phyloP scores from a whole-genome alignment of 2,329 filamentous ascomycete genomes.

The Fusarium hostae region DNA sequence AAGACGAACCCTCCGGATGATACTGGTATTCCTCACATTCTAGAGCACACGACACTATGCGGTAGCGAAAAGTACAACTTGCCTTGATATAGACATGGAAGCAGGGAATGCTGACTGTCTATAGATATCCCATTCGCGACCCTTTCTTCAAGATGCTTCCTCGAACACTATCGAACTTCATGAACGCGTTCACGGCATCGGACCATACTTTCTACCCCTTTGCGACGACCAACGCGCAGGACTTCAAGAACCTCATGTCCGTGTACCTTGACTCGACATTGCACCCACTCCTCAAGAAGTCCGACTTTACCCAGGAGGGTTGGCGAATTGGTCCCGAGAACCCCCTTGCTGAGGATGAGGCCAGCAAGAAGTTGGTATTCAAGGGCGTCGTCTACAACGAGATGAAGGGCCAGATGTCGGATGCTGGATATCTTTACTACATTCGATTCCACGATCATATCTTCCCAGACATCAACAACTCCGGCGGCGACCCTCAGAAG shows the following conservation, averaged over 20 bases:
- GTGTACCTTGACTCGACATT: slow-evolving; percentile 97
- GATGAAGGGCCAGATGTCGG: slow-evolving; percentile 99
- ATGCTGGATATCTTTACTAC: slow-evolving; percentile 95
- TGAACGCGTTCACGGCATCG: slow-evolving; percentile 98
- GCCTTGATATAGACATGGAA: not conserved
- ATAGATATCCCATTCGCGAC: slow-evolving; percentile 93
- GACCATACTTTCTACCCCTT: slow-evolving; percentile 99
- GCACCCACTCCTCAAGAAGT: slow-evolving; percentile 86
- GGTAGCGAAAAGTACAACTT: slow-evolving; percentile 84
- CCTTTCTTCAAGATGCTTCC: slow-evolving; percentile 99
- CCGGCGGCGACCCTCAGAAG: slow-evolving; percentile 93
- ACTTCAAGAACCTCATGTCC: slow-evolving; percentile 95
- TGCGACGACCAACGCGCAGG: slow-evolving; percentile 93
- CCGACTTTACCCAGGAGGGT: slow-evolving; percentile 95
- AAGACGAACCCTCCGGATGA: slow-evolving; percentile 98
- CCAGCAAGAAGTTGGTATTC: slow-evolving; percentile 82
- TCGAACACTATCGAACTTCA: slow-evolving; percentile 97
- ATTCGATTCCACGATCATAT: slow-evolving; percentile 95
- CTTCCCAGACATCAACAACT: slow-evolving; percentile 94
- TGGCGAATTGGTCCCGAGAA: slow-evolving; percentile 97
- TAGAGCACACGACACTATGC: slow-evolving; percentile 97
- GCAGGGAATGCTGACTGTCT: slow-evolving; percentile 44
- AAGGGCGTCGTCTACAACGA: slow-evolving; percentile 99
- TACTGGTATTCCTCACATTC: slow-evolving; percentile 94
- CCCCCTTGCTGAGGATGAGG: slow-evolving; percentile 67